These are phyloP conservation scores for Trametes sanguinea DNA, from an alignment of 768 basidiomycete species.

Conservation along the genomic window DNA sequence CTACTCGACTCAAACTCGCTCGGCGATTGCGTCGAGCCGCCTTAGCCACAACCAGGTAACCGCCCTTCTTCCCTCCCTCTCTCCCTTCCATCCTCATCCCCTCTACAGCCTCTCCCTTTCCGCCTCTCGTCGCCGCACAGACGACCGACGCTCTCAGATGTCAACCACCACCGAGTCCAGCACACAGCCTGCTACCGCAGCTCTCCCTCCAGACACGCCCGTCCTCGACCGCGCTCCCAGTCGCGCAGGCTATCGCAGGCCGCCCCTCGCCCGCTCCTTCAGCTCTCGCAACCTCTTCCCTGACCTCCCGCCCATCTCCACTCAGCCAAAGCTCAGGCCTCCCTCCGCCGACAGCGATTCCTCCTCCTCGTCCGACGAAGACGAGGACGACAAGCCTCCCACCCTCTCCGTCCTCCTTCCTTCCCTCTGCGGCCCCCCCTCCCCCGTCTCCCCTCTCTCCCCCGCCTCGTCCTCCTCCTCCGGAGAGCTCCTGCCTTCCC, in stretches of 20 bases:
- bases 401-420: conserved; percentile 6
- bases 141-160: background rate
- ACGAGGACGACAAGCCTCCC: background rate
- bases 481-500: background rate
- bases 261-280: conserved; percentile 9
- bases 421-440: conserved; percentile 16
- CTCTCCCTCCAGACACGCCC: background rate
- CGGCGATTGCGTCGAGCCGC: background rate
- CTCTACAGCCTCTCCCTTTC: no score
- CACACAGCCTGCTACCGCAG: background rate
- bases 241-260: conserved; percentile 13
- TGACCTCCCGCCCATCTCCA: conserved; percentile 7
- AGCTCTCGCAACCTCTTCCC: conserved; percentile 8
- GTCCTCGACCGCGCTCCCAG: conserved; percentile 13
- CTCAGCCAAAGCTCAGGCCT: background rate
- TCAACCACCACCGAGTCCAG: background rate
- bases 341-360: conserved; percentile 1
- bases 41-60: background rate
- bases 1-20: background rate
- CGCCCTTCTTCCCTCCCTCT: background rate
- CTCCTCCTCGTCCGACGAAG: background rate
- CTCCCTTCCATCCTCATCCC: background rate
- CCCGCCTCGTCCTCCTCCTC: background rate
- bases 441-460: conserved; percentile 9
- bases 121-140: no score